Evolutionary conservation across 1,139 yeast genomes (phyloP).

Genomic region (Suhomyces wounanorum): DNA sequence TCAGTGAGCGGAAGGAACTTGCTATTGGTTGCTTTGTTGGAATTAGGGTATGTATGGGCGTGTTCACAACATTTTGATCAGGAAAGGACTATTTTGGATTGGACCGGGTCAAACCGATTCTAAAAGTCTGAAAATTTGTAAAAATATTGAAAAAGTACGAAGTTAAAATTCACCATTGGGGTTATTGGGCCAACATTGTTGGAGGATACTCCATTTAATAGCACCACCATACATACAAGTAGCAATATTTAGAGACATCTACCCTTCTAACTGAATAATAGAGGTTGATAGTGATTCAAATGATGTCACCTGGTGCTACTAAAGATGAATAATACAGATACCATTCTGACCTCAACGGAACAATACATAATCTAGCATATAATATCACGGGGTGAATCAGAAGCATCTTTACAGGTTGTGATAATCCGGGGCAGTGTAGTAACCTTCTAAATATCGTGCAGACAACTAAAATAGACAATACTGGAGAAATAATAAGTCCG

Average conservation of each 20-base stretch:
- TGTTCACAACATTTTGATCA: neutral
- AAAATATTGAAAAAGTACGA: too few species aligned
- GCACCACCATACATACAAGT: too few species aligned
- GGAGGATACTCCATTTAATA: too few species aligned
- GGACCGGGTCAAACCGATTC: too few species aligned
- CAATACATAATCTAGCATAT: neutral
- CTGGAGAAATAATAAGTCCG: neutral
- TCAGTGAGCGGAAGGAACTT: neutral
- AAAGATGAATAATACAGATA: neutral
- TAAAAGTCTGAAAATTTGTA: too few species aligned
- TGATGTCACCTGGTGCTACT: too few species aligned
- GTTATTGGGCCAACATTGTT: too few species aligned
- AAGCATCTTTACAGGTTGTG: neutral
- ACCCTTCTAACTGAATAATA: too few species aligned
- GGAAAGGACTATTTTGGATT: neutral
- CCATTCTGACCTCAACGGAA: neutral
- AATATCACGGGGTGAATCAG: too few species aligned
- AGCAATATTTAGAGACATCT: too few species aligned
- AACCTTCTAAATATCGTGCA: neutral
- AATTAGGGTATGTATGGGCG: neutral
- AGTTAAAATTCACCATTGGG: too few species aligned
- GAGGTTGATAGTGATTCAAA: too few species aligned
- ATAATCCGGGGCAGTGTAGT: neutral
- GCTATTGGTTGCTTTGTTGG: neutral
- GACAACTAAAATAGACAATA: neutral